A percentile compares a stretch with the other conserved stretches of the same genome.
Conservation (phyloP, 2,329 filamentous ascomycete genomes). For the Fusarium buxicola region DNA sequence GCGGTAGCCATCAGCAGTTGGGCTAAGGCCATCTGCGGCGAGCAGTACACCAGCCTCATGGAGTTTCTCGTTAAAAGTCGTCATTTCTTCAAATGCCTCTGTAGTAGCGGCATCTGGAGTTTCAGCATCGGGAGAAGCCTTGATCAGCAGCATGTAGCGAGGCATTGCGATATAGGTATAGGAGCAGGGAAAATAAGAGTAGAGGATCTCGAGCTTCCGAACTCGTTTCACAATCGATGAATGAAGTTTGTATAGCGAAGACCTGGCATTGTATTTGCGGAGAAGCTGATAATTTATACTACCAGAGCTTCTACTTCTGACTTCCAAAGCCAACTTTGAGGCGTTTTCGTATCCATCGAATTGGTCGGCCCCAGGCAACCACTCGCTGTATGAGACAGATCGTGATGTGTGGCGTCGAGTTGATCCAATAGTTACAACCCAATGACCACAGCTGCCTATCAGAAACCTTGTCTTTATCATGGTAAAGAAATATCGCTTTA, state of each 20-base stretch:
- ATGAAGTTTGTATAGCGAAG: neutral
- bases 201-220: no score
- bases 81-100: slow-evolving; percentile 44
- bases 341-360: slow-evolving; percentile 1
- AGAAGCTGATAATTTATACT: neutral
- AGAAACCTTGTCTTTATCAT: no score
- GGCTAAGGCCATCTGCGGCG: slow-evolving; percentile 43
- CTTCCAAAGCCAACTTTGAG: neutral
- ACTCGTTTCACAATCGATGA: no score
- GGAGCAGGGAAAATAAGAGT: no score
- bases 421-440: neutral
- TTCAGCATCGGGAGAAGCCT: slow-evolving; percentile 44
- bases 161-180: slow-evolving; percentile 37
- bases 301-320: no score
- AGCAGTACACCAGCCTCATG: slow-evolving; percentile 45
- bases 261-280: neutral
- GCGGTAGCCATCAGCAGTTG: slow-evolving; percentile 44
- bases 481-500: neutral
- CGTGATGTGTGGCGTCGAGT: neutral
- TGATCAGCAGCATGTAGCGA: slow-evolving; percentile 48
- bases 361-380: neutral
- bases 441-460: slow-evolving; percentile 6
- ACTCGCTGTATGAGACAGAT: neutral
- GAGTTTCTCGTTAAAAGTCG: slow-evolving; percentile 45
- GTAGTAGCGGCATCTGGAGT: slow-evolving; percentile 9